phyloP scores from a whole-genome alignment of 1,284 basidiomycete species.

The Microbotryomycetes sp. region DNA sequence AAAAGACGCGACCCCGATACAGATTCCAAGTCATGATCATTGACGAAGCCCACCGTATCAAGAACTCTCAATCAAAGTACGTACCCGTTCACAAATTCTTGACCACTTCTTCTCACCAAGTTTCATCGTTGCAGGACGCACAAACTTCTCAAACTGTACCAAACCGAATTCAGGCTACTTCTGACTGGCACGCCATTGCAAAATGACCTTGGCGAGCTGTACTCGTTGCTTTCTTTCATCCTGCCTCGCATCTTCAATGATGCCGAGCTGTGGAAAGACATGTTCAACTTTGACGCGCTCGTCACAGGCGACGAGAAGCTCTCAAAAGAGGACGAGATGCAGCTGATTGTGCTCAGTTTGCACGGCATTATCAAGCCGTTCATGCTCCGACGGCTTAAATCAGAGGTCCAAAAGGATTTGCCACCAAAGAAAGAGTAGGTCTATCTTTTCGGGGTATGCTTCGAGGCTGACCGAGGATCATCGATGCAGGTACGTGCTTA shows the following conservation, averaged over 20 bases:
- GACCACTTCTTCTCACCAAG: fast-evolving
- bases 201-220: constrained; percentile 91
- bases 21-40: constrained; percentile 30
- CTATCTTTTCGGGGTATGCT: neutral
- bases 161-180: constrained; percentile 2
- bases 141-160: constrained; percentile 1
- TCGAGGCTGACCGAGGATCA: neutral
- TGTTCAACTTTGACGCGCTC: constrained; percentile 51
- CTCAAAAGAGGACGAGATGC: constrained; percentile 31
- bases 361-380: constrained; percentile 92
- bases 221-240: constrained; percentile 92
- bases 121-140: neutral
- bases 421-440: constrained; percentile 75
- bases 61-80: constrained; percentile 39
- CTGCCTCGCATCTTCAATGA: constrained; percentile 87
- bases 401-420: constrained; percentile 76
- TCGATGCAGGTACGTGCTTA: constrained; percentile 56
- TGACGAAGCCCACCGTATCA: constrained; percentile 42
- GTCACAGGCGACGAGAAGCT: constrained; percentile 25
- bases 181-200: constrained; percentile 41
- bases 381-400: constrained; percentile 84
- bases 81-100: neutral
- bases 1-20: neutral
- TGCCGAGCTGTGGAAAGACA: constrained; percentile 80
- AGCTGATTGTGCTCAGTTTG: constrained; percentile 62